These are phyloP conservation scores for Ceratobasidium sp. DNA, from an alignment of 1,284 basidiomycete species.

Conservation along the genomic window DNA sequence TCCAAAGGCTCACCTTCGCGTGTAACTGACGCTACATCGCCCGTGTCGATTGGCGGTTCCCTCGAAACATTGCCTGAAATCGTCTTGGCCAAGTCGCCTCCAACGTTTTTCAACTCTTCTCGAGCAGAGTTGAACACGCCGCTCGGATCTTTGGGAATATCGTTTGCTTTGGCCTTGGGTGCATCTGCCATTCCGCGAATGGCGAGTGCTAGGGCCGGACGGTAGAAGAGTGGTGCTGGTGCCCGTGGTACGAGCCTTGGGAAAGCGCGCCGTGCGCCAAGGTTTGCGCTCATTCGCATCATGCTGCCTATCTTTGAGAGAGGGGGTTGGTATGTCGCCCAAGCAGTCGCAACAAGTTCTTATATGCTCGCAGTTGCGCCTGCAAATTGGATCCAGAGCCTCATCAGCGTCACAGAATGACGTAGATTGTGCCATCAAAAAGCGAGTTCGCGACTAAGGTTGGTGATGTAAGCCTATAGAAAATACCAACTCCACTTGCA, in stretches of 20 bases:
- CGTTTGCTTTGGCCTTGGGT: background rate
- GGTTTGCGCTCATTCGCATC: slow-evolving; percentile 32
- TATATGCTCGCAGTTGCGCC: slow-evolving; percentile 12
- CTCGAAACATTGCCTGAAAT: slow-evolving; percentile 26
- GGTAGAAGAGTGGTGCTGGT: background rate
- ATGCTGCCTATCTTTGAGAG: background rate
- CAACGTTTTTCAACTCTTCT: slow-evolving; percentile 27
- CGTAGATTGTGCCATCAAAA: background rate
- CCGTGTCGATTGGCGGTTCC: slow-evolving; percentile 1
- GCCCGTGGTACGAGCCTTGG: slow-evolving; percentile 5
- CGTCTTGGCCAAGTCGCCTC: slow-evolving; percentile 23
- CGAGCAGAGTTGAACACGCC: slow-evolving; percentile 4
- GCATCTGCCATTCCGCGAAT: slow-evolving; percentile 23
- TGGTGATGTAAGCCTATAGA: too few relatives aligned
- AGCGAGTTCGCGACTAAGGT: too few relatives aligned
- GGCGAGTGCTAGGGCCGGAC: slow-evolving; percentile 5
- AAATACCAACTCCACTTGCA: too few relatives aligned
- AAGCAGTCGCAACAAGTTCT: background rate
- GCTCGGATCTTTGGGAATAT: background rate
- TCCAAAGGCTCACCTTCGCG: slow-evolving; percentile 23
- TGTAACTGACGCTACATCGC: slow-evolving; percentile 10
- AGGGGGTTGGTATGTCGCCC: background rate
- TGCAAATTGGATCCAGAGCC: background rate
- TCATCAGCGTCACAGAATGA: slow-evolving; percentile 1
- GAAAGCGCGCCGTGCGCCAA: slow-evolving; percentile 22